These are phyloP conservation scores for Pseudomonodictys pantanalensis DNA, from an alignment of 495 filamentous ascomycete genomes.

Conservation along the genomic window DNA sequence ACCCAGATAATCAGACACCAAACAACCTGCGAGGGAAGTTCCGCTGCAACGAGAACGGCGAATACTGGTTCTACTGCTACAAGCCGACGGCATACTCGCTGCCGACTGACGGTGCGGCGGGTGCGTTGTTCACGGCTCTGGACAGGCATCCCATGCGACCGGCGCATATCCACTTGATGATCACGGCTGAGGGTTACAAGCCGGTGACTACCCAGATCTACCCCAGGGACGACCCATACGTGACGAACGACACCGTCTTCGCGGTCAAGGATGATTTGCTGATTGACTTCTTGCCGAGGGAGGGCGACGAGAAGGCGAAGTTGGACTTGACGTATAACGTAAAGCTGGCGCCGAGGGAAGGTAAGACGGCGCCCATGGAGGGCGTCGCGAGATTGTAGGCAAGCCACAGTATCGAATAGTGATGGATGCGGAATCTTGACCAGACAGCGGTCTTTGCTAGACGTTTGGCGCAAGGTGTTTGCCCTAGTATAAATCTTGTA, in stretches of 20 bases:
- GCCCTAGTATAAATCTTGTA: too few species aligned
- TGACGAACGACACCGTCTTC: constrained; percentile 63
- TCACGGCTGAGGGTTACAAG: constrained; percentile 43
- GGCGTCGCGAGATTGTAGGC: constrained; percentile 27
- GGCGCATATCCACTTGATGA: constrained; percentile 46
- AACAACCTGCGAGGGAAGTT: constrained; percentile 87
- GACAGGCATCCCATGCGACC: constrained; percentile 57
- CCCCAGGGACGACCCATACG: constrained; percentile 58
- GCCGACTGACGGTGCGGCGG: constrained; percentile 70
- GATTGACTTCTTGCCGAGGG: constrained; percentile 59
- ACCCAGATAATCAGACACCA: constrained; percentile 66
- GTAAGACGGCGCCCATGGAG: constrained; percentile 24
- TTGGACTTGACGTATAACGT: constrained; percentile 41
- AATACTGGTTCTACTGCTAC: constrained; percentile 79
- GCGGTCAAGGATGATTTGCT: constrained; percentile 65
- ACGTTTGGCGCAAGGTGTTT: too few species aligned
- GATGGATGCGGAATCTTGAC: too few species aligned
- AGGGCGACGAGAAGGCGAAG: constrained; percentile 41
- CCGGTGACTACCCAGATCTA: constrained; percentile 64
- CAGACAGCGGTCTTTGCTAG: too few species aligned
- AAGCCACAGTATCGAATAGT: not conserved
- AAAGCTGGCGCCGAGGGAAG: constrained; percentile 35
- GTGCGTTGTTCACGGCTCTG: constrained; percentile 64
- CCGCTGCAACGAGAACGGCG: constrained; percentile 69
- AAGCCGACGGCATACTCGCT: constrained; percentile 78